Evolutionary conservation across 2,329 filamentous ascomycete species (phyloP).

Genomic region (Salinomyces thailandicus): DNA sequence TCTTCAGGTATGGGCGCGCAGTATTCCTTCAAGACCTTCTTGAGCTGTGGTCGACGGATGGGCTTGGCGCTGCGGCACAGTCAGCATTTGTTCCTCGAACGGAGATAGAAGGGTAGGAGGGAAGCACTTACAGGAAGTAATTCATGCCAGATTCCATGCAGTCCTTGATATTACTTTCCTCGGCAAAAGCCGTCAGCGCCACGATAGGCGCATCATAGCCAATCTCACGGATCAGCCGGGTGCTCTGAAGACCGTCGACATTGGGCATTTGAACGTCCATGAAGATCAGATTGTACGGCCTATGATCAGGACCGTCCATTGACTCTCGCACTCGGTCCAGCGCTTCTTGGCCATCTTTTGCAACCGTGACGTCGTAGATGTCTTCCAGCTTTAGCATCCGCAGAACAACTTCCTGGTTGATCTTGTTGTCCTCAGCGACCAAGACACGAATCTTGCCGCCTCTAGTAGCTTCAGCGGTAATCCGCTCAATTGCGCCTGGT

Average conservation of each 20-base stretch:
- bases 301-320: slow-evolving; percentile 33
- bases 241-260: slow-evolving; percentile 78
- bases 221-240: slow-evolving; percentile 71
- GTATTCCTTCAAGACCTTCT: slow-evolving; percentile 71
- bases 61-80: slow-evolving; percentile 37
- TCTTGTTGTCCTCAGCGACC: slow-evolving; percentile 70
- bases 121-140: slow-evolving; percentile 57
- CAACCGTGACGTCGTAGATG: slow-evolving; percentile 79
- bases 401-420: slow-evolving; percentile 50
- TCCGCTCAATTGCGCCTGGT: slow-evolving; percentile 54
- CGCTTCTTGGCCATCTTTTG: slow-evolving; percentile 55
- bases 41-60: slow-evolving; percentile 72
- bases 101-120: neutral
- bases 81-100: neutral
- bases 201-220: slow-evolving; percentile 84
- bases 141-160: slow-evolving; percentile 82
- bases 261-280: slow-evolving; percentile 96
- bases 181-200: slow-evolving; percentile 78
- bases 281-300: slow-evolving; percentile 76
- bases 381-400: slow-evolving; percentile 65
- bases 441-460: slow-evolving; percentile 63
- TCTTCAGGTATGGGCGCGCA: slow-evolving; percentile 75
- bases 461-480: slow-evolving; percentile 48
- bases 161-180: slow-evolving; percentile 62
- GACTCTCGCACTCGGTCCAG: slow-evolving; percentile 44